Evolutionary conservation across 805 yeast genomes (phyloP).

Genomic region (Candida boidinii): DNA sequence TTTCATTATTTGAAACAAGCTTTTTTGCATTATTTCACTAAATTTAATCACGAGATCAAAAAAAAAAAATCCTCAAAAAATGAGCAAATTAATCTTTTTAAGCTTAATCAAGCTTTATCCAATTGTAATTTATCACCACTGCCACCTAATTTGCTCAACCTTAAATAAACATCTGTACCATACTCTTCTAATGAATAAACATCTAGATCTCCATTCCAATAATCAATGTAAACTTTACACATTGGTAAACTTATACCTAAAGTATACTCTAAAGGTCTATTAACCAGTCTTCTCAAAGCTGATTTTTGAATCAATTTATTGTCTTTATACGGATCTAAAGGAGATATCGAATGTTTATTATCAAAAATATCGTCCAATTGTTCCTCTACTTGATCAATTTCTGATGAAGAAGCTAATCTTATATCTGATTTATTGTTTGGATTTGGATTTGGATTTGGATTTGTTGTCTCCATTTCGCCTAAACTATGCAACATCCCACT

Average conservation of each 20-base stretch:
- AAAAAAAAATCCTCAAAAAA: not conserved
- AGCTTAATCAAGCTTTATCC: conserved; percentile 54
- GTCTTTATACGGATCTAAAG: no score
- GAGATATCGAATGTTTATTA: no score
- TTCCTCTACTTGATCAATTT: no score
- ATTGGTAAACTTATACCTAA: conserved; percentile 87
- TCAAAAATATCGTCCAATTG: no score
- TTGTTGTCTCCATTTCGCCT: conserved; percentile 22
- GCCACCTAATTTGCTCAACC: conserved; percentile 70
- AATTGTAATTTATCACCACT: conserved; percentile 55
- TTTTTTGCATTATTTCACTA: no score
- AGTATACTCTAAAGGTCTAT: conserved; percentile 66
- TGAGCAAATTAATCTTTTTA: no score
- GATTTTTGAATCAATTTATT: no score
- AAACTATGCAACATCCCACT: conserved; percentile 20
- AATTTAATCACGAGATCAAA: no score
- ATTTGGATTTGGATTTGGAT: conserved; percentile 2
- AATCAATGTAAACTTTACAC: conserved; percentile 89
- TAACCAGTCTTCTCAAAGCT: conserved; percentile 56
- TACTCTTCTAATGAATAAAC: conserved; percentile 82
- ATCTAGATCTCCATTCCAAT: conserved; percentile 89
- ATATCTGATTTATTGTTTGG: no score
- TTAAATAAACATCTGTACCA: conserved; percentile 83
- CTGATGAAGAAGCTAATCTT: no score
- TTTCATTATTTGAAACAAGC: no score